Conservation (phyloP, 1,284 basidiomycete species). For the Leccinum solheimii region DNA sequence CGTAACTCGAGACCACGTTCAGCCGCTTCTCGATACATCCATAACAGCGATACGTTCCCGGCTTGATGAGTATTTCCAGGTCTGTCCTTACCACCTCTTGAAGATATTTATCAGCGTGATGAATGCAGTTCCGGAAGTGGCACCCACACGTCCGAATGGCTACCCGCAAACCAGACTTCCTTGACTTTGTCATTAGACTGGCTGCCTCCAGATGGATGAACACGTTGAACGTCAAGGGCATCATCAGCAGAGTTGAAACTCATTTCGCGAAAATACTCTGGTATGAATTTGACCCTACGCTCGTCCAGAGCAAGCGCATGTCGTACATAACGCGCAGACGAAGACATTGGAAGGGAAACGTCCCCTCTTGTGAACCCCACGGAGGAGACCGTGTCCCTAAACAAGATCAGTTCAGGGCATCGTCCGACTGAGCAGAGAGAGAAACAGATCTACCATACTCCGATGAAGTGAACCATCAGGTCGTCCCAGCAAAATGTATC, state of each 20-base stretch:
- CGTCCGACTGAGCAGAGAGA: not conserved
- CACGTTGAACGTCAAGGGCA: no score
- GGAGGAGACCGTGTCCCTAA: constrained; percentile 42
- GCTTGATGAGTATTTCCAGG: not conserved
- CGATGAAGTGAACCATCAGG: constrained; percentile 35
- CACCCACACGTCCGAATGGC: constrained; percentile 15
- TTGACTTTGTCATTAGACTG: no score
- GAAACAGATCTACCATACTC: constrained; percentile 29
- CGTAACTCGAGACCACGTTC: no score
- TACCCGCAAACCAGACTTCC: no score
- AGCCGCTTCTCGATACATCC: no score
- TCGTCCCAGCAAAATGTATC: constrained; percentile 5
- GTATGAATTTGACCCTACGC: not conserved
- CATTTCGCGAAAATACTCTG: not conserved
- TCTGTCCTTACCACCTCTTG: constrained; percentile 10
- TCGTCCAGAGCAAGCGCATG: constrained; percentile 19
- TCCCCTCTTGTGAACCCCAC: constrained; percentile 25
- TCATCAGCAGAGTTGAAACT: no score
- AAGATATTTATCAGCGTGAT: not conserved
- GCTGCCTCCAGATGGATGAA: no score
- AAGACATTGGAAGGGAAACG: constrained; percentile 17
- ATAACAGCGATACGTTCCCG: no score
- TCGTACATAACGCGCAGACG: constrained; percentile 32
- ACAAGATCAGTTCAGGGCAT: not conserved
- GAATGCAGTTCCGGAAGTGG: not conserved